Percentiles rank a stretch among this genome's conserved stretches.
phyloP scores from a whole-genome alignment of 169 alveolate species.

The Plasmodium gonderi region DNA sequence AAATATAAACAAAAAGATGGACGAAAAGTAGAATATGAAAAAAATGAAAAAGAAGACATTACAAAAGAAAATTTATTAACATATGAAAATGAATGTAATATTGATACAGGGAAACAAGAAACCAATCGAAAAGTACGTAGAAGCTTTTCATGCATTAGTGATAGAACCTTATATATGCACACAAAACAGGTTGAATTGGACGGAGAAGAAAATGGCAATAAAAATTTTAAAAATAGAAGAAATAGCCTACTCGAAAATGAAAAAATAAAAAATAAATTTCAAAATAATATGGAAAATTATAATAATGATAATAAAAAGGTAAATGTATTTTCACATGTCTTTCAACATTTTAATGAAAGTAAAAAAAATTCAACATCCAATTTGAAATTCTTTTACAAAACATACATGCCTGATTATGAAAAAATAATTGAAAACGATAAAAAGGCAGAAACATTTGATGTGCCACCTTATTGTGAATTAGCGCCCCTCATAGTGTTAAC shows the following conservation, averaged over 20 bases:
- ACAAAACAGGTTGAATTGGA: slow-evolving; percentile 9
- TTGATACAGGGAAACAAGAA: not conserved
- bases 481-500: slow-evolving; percentile 78
- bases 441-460: slow-evolving; percentile 63
- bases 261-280: not conserved
- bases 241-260: not conserved
- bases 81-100: slow-evolving; percentile 31
- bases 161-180: slow-evolving; percentile 16
- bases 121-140: not conserved
- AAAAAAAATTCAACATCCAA: slow-evolving; percentile 42
- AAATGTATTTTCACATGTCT: slow-evolving; percentile 51
- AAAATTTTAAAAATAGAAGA: not conserved
- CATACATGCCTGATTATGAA: slow-evolving; percentile 73
- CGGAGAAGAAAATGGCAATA: not conserved
- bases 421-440: slow-evolving; percentile 71
- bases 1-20: slow-evolving; percentile 22
- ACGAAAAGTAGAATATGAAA: slow-evolving; percentile 45
- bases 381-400: slow-evolving; percentile 64
- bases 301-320: slow-evolving; percentile 6
- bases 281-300: not conserved
- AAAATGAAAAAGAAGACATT: slow-evolving; percentile 69
- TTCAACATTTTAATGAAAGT: slow-evolving; percentile 54
- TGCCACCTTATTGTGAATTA: slow-evolving; percentile 86
- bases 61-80: slow-evolving; percentile 71
- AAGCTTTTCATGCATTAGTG: slow-evolving; percentile 54